These are phyloP conservation scores for Medicago ruthenica DNA, from an alignment of 306 rosid species.

Conservation along the genomic window DNA sequence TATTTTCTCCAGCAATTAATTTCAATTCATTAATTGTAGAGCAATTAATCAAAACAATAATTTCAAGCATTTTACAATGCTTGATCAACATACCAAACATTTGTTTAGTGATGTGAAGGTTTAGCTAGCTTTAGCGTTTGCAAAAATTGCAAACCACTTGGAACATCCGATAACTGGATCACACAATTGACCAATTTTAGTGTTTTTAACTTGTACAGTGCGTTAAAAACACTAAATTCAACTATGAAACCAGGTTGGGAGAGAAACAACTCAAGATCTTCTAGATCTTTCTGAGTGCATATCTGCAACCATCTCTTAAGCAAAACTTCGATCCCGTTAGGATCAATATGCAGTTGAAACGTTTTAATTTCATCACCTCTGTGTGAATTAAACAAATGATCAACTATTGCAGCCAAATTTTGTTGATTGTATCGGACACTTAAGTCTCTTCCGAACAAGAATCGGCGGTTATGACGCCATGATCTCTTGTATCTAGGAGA, in stretches of 20 bases:
- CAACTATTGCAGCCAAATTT: too few species aligned
- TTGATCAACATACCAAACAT: too few species aligned
- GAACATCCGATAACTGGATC: background rate
- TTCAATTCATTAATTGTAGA: too few species aligned
- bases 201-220: background rate
- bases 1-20: too few species aligned
- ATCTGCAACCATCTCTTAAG: constrained; percentile 39
- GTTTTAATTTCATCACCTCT: too few species aligned
- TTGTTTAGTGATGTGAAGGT: background rate
- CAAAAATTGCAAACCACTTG: background rate
- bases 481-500: constrained; percentile 1
- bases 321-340: accelerated
- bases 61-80: too few species aligned
- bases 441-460: too few species aligned
- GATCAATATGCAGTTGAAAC: constrained; percentile 34
- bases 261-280: constrained; percentile 41
- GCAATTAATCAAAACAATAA: too few species aligned
- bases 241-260: background rate
- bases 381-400: too few species aligned
- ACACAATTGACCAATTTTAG: constrained; percentile 31
- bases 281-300: constrained; percentile 8
- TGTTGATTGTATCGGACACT: too few species aligned
- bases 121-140: constrained; percentile 8
- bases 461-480: background rate
- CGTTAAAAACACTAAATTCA: background rate